Evolutionary conservation across 1,284 basidiomycete genomes (phyloP), one percentile per base, ranked within the genome.

Genomic region (Pyrrhoderma lamaoense): DNA sequence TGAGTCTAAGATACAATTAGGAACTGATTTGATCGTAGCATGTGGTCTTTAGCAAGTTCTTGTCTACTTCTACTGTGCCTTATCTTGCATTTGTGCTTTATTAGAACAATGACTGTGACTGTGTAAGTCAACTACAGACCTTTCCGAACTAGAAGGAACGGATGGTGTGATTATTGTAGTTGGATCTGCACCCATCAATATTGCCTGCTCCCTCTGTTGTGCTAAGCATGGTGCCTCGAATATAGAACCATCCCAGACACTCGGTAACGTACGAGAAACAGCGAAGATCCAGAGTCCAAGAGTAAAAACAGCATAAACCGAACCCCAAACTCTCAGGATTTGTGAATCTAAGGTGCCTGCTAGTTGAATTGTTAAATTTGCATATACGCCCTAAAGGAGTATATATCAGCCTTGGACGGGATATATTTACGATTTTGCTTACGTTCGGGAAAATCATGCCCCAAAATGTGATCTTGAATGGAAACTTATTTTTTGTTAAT

Each of bases 381-480:
- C 78, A 51, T 82, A 85, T 0, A 84, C 82, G 19, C 80, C 73
- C 77, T 79, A 31, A 14, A 54, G n/a, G 40, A 46, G 5, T 13
- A 9, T n/a, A 31, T 25, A 47, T 34, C 54, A 49, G 25, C 23
- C 27, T 16, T 25, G 18, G 18, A 47, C 13, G 36, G 3, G 8
- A 38, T 42, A 16, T 23, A 14, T 43, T 27, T 21, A 22, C 3
- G 19, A 39, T 9, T 19, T 39, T 21, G 69, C 75, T 35, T 56
- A 80, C 80, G 54, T 78, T 80, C 7, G 80, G 80, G 59, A 82
- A 82, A 54, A 81, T 74, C 39, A 76, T 64, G 4, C 77, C 76
- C 80, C 80, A 82, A 57, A 74, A 78, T 0, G 70, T 67, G 19
- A 80, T 58, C 47, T 67, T 68, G 60, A 80, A 81, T 0, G 69